These are phyloP conservation scores for Delonix regia DNA, from an alignment of 306 rosid genomes.

Conservation along the genomic window DNA sequence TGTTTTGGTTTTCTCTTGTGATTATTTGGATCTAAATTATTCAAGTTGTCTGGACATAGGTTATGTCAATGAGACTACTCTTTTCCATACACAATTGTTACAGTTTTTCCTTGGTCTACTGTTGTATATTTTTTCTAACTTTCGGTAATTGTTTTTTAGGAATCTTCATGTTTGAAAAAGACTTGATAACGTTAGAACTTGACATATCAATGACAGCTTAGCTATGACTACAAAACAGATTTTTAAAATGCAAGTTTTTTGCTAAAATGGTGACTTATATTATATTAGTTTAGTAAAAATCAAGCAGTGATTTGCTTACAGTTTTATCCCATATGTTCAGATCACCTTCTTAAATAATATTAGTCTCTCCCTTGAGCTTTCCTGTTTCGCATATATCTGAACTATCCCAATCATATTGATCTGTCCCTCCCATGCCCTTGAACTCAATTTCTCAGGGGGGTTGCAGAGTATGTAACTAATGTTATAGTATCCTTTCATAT, in stretches of 20 bases:
- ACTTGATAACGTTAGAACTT: not conserved
- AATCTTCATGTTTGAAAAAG: not conserved
- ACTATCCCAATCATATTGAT: not conserved
- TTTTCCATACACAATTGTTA: not conserved
- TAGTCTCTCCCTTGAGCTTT: not conserved
- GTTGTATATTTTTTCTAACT: not conserved
- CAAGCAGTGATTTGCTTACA: not conserved
- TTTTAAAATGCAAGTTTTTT: constrained; percentile 19
- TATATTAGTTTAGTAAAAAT: not conserved
- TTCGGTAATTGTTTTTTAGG: too few species aligned
- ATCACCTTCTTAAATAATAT: not conserved
- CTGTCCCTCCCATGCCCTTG: not conserved
- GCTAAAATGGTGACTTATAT: constrained; percentile 1
- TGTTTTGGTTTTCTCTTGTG: not conserved
- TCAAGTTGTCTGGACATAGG: not conserved
- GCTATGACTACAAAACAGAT: not conserved
- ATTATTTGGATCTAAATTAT: constrained; percentile 12
- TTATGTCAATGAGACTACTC: constrained; percentile 9
- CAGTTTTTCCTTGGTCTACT: not conserved
- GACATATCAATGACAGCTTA: not conserved
- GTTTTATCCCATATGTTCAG: not conserved
- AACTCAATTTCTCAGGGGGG: not conserved
- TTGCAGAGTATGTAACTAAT: not conserved
- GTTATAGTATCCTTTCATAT: not conserved
- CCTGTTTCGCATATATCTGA: not conserved